Base-by-base conservation (phyloP, 148 eudicot genomes). In the Amaranthus hypochondriacus region DNA sequence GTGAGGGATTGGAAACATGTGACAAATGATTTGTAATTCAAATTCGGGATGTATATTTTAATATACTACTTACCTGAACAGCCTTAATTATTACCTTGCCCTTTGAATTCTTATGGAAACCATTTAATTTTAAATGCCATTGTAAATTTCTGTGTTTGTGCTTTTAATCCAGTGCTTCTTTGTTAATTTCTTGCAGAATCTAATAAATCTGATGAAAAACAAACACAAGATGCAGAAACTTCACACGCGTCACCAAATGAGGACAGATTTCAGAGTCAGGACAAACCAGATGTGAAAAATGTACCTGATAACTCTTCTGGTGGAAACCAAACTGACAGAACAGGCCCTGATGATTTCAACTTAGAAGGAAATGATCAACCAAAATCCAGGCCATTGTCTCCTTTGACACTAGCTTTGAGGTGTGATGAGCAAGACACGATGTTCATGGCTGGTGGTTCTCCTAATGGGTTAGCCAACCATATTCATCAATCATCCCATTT, bases 371-470 rank as follows among this genome's bases (percentile, higher is more conserved):
- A 81, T 56, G 97, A 88, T 77, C 85, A 64, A 28, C 80, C 86
- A 63, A 85, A 80, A 73, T 84, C 77, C 63, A 83, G 93, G 81
- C 93, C 97, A 63, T 84, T 89, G 97, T 91, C 97, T 51, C 97
- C 97, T 72, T 85, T 86, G 77, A 91, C 91, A 4, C 82, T 89
- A 69, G 91, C 91, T 72, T 78, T 91, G 70, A 86, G 86, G 92
- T 91, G 97, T 70, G 93, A 91, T 77, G 97, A 91, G 82, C 86
- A 87, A 74, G 92, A 89, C 66, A 82, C 90, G 15, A 83, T 88
- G 83, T 85, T 89, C 78, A 83, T 78, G 74, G 54, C 87, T 67
- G 79, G 84, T 78, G 74, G 85, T 74, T 81, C 92, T 43, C 84
- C 87, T 28, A 87, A 78, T 76, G 81, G 82, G 64, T 51, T 84